Conservation (phyloP, 129 eudicot genomes). For the Centrapalus pauciflorus region DNA sequence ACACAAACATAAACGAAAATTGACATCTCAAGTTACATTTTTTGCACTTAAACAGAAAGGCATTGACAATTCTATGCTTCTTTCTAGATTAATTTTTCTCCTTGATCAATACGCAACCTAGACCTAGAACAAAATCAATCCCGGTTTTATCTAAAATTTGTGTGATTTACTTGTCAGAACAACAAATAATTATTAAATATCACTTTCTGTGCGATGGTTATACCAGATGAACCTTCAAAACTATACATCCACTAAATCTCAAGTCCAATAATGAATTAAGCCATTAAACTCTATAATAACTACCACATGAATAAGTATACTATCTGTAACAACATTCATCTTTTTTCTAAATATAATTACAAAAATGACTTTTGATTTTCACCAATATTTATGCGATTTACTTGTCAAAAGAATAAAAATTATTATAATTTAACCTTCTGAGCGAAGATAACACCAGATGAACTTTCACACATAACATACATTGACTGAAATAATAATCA, state of each 20-base stretch:
- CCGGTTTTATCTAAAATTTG: background rate
- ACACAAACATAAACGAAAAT: background rate
- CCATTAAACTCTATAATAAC: background rate
- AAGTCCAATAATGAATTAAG: conserved; percentile 1
- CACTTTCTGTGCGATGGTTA: background rate
- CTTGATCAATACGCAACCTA: background rate
- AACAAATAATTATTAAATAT: background rate
- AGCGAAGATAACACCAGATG: background rate
- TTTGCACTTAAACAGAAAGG: background rate
- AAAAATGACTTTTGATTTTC: background rate
- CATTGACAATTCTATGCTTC: background rate
- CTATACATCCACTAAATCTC: background rate
- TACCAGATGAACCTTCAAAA: background rate
- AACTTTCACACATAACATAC: background rate
- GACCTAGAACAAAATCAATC: background rate
- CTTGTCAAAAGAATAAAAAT: background rate
- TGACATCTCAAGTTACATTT: background rate
- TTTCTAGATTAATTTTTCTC: background rate
- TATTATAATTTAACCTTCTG: background rate
- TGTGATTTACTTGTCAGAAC: background rate
- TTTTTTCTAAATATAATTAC: background rate
- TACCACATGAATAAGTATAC: background rate
- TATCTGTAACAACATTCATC: background rate
- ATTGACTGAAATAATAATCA: background rate
- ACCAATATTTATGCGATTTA: background rate